Conservation (phyloP, 176 grass and related monocot species). For the Oryza coarctata region DNA sequence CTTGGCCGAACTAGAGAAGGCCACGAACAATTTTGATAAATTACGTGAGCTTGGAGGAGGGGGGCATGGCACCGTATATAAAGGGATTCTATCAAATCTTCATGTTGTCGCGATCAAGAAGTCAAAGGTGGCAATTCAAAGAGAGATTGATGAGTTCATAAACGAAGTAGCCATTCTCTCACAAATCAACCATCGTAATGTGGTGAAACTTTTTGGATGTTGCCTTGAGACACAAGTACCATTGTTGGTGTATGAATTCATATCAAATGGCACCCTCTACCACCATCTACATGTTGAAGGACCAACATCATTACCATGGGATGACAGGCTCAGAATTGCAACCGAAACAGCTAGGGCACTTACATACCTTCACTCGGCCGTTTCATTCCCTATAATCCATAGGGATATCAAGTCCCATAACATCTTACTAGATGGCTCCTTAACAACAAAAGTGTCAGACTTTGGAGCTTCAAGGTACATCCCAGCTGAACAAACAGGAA, state of each 20-base stretch:
- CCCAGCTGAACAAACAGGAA: conserved; percentile 36
- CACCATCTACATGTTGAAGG: conserved; percentile 39
- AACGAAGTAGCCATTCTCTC: conserved; percentile 62
- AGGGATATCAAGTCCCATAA: conserved; percentile 37
- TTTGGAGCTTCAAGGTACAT: conserved; percentile 69
- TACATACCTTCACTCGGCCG: conserved; percentile 6
- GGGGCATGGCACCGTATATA: conserved; percentile 48
- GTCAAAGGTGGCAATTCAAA: conserved; percentile 42
- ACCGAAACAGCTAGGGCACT: background rate
- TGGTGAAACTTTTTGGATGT: conserved; percentile 58
- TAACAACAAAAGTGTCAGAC: conserved; percentile 45
- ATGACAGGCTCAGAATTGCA: background rate
- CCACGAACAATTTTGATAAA: conserved; percentile 28
- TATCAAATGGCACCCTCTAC: conserved; percentile 56
- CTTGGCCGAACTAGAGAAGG: conserved; percentile 44
- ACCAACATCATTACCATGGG: conserved; percentile 21
- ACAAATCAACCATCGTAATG: conserved; percentile 48
- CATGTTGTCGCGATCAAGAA: conserved; percentile 60
- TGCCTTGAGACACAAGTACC: conserved; percentile 65
- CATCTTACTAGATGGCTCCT: conserved; percentile 17
- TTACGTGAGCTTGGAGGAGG: conserved; percentile 35
- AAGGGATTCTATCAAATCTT: conserved; percentile 43
- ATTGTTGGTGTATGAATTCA: conserved; percentile 50
- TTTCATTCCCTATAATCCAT: conserved; percentile 20
- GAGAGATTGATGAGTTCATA: conserved; percentile 60